Percentiles rank a stretch among this genome's conserved stretches.
These are phyloP conservation scores for Platanthera guangdongensis DNA, from an alignment of 106 monocot species.

Conservation along the genomic window DNA sequence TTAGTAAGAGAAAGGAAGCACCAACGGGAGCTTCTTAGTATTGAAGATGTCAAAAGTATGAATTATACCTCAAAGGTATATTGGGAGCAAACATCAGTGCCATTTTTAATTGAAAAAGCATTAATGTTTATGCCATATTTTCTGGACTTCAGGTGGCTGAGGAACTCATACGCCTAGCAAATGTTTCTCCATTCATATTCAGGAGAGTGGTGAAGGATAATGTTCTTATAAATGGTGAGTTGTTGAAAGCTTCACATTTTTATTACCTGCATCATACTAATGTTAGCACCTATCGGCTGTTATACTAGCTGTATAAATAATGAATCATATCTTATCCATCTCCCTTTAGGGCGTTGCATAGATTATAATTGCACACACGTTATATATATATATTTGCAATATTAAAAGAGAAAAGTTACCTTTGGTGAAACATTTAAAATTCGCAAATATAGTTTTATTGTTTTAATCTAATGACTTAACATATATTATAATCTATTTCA, in stretches of 20 bases:
- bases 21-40: constrained; percentile 21
- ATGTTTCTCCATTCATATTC: constrained; percentile 34
- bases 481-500: too few species aligned
- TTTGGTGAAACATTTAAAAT: too few species aligned
- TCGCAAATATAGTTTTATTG: too few species aligned
- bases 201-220: constrained; percentile 28
- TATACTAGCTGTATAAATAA: too few species aligned
- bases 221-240: constrained; percentile 29
- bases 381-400: too few species aligned
- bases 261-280: not conserved
- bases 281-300: too few species aligned
- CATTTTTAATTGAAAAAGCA: not conserved
- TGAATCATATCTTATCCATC: too few species aligned
- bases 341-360: too few species aligned
- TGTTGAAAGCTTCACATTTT: not conserved
- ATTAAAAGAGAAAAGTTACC: too few species aligned
- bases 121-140: not conserved
- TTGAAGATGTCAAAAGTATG: constrained; percentile 30
- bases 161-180: constrained; percentile 33
- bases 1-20: constrained; percentile 13
- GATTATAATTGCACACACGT: too few species aligned
- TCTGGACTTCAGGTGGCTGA: constrained; percentile 19
- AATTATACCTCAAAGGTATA: constrained; percentile 25
- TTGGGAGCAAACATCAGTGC: not conserved
- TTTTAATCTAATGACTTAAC: too few species aligned